Evolutionary conservation across 2,329 filamentous ascomycete genomes (phyloP).

Genomic region (Colletotrichum echinochloae): DNA sequence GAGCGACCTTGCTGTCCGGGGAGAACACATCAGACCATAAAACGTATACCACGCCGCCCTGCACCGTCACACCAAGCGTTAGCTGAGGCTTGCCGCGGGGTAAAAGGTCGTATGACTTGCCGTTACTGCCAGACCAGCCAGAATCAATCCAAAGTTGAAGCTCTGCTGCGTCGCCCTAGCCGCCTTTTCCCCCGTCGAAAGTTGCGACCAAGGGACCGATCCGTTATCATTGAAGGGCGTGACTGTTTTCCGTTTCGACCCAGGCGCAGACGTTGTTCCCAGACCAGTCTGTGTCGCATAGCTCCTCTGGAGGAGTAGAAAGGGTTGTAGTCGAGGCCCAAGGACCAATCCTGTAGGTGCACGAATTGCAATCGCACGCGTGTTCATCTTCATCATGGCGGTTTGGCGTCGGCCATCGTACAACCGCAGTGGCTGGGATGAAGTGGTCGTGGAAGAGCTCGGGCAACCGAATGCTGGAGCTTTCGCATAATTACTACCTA

Average conservation of each 20-base stretch:
- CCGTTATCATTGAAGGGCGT: slow-evolving; percentile 91
- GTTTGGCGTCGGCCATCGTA: slow-evolving; percentile 55
- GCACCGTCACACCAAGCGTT: slow-evolving; percentile 22
- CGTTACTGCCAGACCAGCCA: slow-evolving; percentile 81
- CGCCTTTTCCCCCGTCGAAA: slow-evolving; percentile 82
- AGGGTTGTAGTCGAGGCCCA: slow-evolving; percentile 50
- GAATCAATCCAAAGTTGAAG: slow-evolving; percentile 85
- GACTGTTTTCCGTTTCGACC: slow-evolving; percentile 73
- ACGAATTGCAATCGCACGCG: slow-evolving; percentile 52
- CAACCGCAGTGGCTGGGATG: slow-evolving; percentile 31
- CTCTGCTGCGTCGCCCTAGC: slow-evolving; percentile 89
- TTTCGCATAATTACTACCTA: too few species aligned
- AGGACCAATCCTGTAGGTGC: slow-evolving; percentile 44
- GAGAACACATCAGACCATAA: slow-evolving; percentile 87
- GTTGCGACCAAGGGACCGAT: slow-evolving; percentile 80
- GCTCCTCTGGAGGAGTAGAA: slow-evolving; percentile 55
- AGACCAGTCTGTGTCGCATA: slow-evolving; percentile 71
- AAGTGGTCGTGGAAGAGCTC: slow-evolving; percentile 21
- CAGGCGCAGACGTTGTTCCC: slow-evolving; percentile 50
- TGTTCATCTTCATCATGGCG: slow-evolving; percentile 61
- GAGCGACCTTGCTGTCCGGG: slow-evolving; percentile 83
- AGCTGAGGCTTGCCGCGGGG: slow-evolving; percentile 22
- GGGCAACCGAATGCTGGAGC: slow-evolving; percentile 30
- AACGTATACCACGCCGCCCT: slow-evolving; percentile 83
- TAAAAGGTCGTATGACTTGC: slow-evolving; percentile 58